Conservation (phyloP, 768 basidiomycete genomes). For the Trametes gibbosa region DNA sequence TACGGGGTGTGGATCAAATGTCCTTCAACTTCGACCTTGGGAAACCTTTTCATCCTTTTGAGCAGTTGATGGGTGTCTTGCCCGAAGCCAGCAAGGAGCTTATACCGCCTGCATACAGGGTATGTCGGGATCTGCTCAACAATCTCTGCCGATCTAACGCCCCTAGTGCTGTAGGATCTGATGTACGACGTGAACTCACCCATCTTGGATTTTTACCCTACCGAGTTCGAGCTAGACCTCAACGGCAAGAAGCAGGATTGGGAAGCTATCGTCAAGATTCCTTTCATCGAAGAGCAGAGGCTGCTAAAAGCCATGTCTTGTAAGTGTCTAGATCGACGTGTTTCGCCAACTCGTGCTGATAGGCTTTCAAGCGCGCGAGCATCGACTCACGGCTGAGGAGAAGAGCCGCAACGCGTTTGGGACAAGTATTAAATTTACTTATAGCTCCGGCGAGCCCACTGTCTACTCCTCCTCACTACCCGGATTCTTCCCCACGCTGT, state of each 20-base stretch:
- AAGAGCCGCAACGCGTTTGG: slow-evolving; percentile 72
- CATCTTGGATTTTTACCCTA: slow-evolving; percentile 93
- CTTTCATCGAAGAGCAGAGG: slow-evolving; percentile 86
- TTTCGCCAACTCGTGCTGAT: neutral
- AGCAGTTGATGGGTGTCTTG: slow-evolving; percentile 97
- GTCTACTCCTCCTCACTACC: slow-evolving; percentile 89
- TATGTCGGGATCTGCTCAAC: slow-evolving; percentile 33
- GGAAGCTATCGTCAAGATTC: slow-evolving; percentile 99
- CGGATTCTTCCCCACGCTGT: slow-evolving; percentile 89
- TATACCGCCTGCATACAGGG: slow-evolving; percentile 83
- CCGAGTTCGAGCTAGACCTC: slow-evolving; percentile 86
- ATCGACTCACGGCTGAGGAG: slow-evolving; percentile 75
- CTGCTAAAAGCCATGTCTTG: slow-evolving; percentile 81
- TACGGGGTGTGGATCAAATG: slow-evolving; percentile 68
- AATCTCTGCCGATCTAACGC: slow-evolving; percentile 3
- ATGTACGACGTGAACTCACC: slow-evolving; percentile 85
- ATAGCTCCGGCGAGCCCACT: slow-evolving; percentile 58
- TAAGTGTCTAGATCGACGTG: slow-evolving; percentile 35
- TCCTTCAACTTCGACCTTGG: slow-evolving; percentile 85
- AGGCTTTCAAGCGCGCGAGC: slow-evolving; percentile 62
- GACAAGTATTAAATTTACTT: slow-evolving; percentile 76
- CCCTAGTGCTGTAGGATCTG: slow-evolving; percentile 57
- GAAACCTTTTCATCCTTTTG: slow-evolving; percentile 86
- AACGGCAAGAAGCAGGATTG: slow-evolving; percentile 99
- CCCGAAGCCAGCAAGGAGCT: slow-evolving; percentile 88